A percentile compares a stretch with the other conserved stretches of the same genome.
phyloP scores from a whole-genome alignment of 2,329 filamentous ascomycete species.

The Fusarium heterosporum region DNA sequence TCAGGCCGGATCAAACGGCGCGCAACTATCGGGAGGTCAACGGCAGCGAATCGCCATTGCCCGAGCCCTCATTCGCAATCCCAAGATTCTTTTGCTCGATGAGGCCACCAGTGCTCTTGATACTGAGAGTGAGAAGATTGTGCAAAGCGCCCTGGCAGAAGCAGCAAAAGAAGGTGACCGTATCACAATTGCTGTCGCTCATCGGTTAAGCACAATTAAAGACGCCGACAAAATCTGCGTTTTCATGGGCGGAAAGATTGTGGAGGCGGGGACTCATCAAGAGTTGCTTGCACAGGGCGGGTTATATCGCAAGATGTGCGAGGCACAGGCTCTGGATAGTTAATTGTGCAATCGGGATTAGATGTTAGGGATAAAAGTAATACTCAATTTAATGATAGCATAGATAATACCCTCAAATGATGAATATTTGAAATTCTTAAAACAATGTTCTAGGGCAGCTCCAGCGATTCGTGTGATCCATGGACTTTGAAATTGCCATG shows the following conservation, averaged over 20 bases:
- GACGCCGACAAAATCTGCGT: slow-evolving; percentile 72
- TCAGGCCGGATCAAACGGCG: slow-evolving; percentile 71
- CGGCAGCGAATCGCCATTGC: slow-evolving; percentile 76
- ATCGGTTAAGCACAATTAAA: slow-evolving; percentile 92
- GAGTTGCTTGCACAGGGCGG: slow-evolving; percentile 63
- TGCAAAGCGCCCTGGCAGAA: slow-evolving; percentile 84
- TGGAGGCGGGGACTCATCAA: slow-evolving; percentile 68
- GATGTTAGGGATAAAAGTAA: not conserved
- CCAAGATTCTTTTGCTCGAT: slow-evolving; percentile 43
- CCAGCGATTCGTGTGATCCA: not conserved
- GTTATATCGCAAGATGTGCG: slow-evolving; percentile 63
- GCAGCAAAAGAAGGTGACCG: slow-evolving; percentile 76
- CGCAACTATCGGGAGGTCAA: slow-evolving; percentile 76
- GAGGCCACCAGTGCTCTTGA: slow-evolving; percentile 48
- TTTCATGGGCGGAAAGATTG: slow-evolving; percentile 66
- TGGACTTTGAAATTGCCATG: slow-evolving; percentile 2
- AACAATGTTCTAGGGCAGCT: slow-evolving; percentile 2
- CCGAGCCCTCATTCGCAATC: slow-evolving; percentile 63
- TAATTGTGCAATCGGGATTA: slow-evolving; percentile 10
- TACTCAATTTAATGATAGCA: slow-evolving; percentile 27
- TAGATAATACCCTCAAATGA: slow-evolving; percentile 21
- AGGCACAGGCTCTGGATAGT: slow-evolving; percentile 53
- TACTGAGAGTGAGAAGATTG: slow-evolving; percentile 46
- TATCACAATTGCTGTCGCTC: slow-evolving; percentile 73
- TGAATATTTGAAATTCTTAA: not conserved